These are phyloP conservation scores for Smithsoniella earleae DNA, from an alignment of 163 green algal genomes.

Conservation along the genomic window DNA sequence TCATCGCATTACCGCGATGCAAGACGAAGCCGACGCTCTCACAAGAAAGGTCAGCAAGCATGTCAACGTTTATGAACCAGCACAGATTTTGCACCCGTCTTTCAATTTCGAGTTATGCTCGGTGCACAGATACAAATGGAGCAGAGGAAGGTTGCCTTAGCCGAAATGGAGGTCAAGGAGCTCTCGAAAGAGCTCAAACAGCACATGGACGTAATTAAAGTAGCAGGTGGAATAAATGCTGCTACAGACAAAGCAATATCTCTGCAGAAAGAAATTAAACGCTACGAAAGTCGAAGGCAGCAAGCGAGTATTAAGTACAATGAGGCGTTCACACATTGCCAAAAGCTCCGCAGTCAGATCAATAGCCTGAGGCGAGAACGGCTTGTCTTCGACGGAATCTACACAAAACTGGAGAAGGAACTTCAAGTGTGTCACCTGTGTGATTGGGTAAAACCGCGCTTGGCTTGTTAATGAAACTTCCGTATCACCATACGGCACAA, in stretches of 20 bases:
- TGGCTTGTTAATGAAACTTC: no score
- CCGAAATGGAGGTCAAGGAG: slow-evolving; percentile 3
- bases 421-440: slow-evolving; percentile 39
- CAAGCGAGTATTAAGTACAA: slow-evolving; percentile 74
- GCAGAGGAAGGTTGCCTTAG: slow-evolving; percentile 44
- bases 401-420: slow-evolving; percentile 63
- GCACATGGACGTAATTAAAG: slow-evolving; percentile 31
- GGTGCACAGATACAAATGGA: slow-evolving; percentile 41
- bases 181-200: slow-evolving; percentile 29
- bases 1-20: slow-evolving; percentile 44
- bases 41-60: slow-evolving; percentile 40
- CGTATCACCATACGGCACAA: no score
- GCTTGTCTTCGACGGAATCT: slow-evolving; percentile 73
- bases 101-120: neutral
- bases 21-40: slow-evolving; percentile 44
- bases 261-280: slow-evolving; percentile 63
- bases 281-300: slow-evolving; percentile 80
- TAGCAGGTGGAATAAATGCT: slow-evolving; percentile 64
- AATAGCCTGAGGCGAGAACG: slow-evolving; percentile 76
- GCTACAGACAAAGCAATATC: slow-evolving; percentile 46
- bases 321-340: slow-evolving; percentile 59
- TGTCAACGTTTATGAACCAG: neutral
- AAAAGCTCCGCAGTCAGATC: slow-evolving; percentile 66
- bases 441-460: no score
- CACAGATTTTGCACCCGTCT: neutral